Evolutionary conservation across 2,329 filamentous ascomycete genomes (phyloP).

Genomic region (Alternaria alternata): DNA sequence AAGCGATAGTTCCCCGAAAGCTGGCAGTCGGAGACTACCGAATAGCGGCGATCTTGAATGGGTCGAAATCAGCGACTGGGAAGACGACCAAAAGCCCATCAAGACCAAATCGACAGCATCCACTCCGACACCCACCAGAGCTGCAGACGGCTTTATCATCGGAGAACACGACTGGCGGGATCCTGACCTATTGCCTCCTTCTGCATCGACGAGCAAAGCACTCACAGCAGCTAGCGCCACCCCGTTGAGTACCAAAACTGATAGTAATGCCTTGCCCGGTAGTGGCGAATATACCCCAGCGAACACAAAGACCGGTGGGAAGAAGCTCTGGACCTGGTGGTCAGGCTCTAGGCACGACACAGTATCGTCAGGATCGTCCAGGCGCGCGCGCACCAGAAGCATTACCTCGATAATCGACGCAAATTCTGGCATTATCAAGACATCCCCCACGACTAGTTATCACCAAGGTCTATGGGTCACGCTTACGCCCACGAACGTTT

Average conservation of each 20-base stretch:
- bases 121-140: slow-evolving; percentile 12
- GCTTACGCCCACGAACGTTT: slow-evolving; percentile 85
- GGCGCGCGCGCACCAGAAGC: slow-evolving; percentile 23
- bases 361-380: slow-evolving; percentile 19
- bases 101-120: slow-evolving; percentile 30
- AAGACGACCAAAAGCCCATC: slow-evolving; percentile 55
- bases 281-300: slow-evolving; percentile 20
- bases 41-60: slow-evolving; percentile 78
- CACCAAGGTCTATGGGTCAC: slow-evolving; percentile 95
- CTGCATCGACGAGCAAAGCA: slow-evolving; percentile 34
- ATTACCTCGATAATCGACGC: slow-evolving; percentile 28
- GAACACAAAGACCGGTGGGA: slow-evolving; percentile 34
- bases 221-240: slow-evolving; percentile 3
- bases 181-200: slow-evolving; percentile 69
- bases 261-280: slow-evolving; percentile 53
- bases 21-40: slow-evolving; percentile 70
- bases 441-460: slow-evolving; percentile 47
- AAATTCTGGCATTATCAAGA: slow-evolving; percentile 27
- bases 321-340: slow-evolving; percentile 26
- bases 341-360: slow-evolving; percentile 34
- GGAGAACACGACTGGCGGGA: slow-evolving; percentile 90
- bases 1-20: slow-evolving; percentile 27
- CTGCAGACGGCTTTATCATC: slow-evolving; percentile 73
- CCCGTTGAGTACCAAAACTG: slow-evolving; percentile 51
- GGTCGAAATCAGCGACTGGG: slow-evolving; percentile 73